Base-by-base conservation (phyloP, 495 filamentous ascomycete genomes). In the Aspergillus coremiiformis region DNA sequence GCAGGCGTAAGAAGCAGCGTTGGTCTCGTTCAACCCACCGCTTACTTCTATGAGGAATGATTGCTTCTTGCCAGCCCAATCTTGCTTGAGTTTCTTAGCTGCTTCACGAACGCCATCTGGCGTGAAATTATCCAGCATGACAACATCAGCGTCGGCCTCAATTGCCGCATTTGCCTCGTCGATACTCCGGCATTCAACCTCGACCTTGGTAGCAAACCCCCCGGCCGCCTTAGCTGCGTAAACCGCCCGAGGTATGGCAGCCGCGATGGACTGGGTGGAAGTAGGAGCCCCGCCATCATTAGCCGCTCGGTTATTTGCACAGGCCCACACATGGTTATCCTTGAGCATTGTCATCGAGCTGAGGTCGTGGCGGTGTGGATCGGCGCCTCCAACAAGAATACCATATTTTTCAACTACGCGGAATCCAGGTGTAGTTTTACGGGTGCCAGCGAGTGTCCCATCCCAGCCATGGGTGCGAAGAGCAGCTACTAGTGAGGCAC, bases 321-420 rank as follows among this genome's bases (percentile, higher is more conserved):
- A 84, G 33, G 88, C 87, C 86, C 89, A 94, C 24, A 98, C 82
- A 66, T 98, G 93, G 65, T 98, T 98, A 69, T 98, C 93, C 73
- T 98, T 98, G 45, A 98, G 76, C 93, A 98, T 98, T 21, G 87
- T 89, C 93, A 98, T 97, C 39, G 83, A 78, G 55, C 84, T 89
- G 32, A 98, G 71, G 68, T 97, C 94, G 68, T 95, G 87, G 12
- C 93, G 79, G 64, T 98, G 94, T 1, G 84, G 80, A 64, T 98
- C 93, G 27, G 85, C 87, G 15, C 94, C 94, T 17, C 91, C 93
- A 12, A 95, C 84, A 12, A 96, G 72, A 83, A 98, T 95, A 45
- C 89, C 93, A 66, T 97, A 98, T 74, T 98, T 98, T 75, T 98
- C 93, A 2, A 97, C 90, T 8, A 98, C 73, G 3, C 93, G 79